Evolutionary conservation across 73 alveolate genomes (phyloP).

Genomic region (Durusdinium trenchii): DNA sequence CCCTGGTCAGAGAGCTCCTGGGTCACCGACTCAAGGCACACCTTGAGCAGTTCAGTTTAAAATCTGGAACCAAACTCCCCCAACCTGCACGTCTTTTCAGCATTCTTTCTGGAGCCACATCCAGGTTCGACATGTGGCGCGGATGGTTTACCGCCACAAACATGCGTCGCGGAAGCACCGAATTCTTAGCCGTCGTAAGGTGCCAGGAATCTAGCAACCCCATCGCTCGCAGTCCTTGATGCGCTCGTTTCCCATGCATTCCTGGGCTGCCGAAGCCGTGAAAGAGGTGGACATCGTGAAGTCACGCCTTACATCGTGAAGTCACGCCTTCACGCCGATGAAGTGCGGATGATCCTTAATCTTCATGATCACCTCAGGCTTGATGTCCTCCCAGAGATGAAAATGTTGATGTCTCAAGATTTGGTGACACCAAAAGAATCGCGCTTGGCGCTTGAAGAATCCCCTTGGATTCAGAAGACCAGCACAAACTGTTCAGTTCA

Average conservation of each 20-base stretch:
- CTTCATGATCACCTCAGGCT: conserved; percentile 73
- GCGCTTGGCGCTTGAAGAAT: too few species aligned
- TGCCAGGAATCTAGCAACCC: too few species aligned
- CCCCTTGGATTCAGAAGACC: too few species aligned
- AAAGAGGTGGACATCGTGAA: not conserved
- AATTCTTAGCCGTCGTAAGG: too few species aligned
- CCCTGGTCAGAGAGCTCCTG: conserved; percentile 43
- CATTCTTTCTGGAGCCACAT: not conserved
- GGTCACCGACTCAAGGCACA: too few species aligned
- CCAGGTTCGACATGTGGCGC: not conserved
- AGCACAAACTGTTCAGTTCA: not conserved
- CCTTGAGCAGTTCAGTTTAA: too few species aligned
- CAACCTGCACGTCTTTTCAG: not conserved
- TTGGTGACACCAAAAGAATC: too few species aligned
- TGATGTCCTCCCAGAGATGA: conserved; percentile 85
- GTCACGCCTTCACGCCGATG: conserved; percentile 67
- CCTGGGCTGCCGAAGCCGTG: conserved; percentile 5
- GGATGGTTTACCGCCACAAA: not conserved
- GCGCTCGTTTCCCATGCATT: conserved; percentile 95
- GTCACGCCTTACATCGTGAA: not conserved
- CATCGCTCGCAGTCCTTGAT: too few species aligned
- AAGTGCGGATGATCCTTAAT: conserved; percentile 77
- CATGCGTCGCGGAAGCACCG: not conserved
- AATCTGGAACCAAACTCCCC: too few species aligned
- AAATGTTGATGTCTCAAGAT: too few species aligned